phyloP scores from a whole-genome alignment of 73 alveolate genomes.

The Paramecium tetraurelia region DNA sequence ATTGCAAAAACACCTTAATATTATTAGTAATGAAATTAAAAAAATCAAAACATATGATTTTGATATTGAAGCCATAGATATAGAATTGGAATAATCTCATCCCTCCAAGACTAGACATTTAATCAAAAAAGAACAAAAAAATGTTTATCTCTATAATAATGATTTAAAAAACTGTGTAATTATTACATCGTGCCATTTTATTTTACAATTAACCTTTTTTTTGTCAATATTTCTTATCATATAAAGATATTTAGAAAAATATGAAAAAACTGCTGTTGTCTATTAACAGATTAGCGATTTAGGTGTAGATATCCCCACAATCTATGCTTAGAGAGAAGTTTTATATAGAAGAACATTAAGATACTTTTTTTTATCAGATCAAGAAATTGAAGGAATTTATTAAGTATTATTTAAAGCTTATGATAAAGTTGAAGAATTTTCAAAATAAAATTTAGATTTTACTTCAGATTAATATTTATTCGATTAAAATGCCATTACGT shows the following conservation, averaged over 20 bases:
- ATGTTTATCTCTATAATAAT: not conserved
- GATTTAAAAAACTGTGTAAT: not conserved
- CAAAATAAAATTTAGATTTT: not conserved
- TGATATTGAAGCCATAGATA: not conserved
- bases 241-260: not conserved
- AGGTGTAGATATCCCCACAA: constrained; percentile 9
- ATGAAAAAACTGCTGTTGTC: not conserved
- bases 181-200: not conserved
- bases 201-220: not conserved
- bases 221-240: not conserved
- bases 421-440: not conserved
- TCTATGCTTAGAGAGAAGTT: not conserved
- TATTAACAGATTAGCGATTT: not conserved
- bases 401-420: not conserved
- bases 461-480: constrained; percentile 2
- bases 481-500: not conserved
- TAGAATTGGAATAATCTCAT: not conserved
- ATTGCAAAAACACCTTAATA: not conserved
- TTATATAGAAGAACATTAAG: not conserved
- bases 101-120: not conserved
- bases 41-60: not conserved
- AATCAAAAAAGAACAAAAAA: not conserved
- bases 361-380: not conserved
- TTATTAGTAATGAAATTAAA: not conserved
- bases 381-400: not conserved